Percentiles rank a stretch among this genome's conserved stretches.
These are phyloP conservation scores for Nicotiana knightiana DNA, from an alignment of 257 asterid species.

Conservation along the genomic window DNA sequence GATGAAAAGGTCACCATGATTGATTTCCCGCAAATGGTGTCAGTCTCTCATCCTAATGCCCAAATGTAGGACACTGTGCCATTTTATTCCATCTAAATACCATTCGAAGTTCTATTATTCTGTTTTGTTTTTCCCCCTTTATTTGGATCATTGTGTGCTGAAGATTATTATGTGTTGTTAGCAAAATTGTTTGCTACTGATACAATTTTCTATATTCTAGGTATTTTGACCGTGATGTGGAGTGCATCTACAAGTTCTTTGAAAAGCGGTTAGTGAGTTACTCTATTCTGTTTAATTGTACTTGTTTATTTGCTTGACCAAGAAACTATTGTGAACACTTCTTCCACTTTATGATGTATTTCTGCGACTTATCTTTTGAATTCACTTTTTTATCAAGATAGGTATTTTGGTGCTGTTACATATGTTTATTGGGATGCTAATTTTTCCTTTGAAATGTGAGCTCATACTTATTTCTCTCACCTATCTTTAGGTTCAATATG, in stretches of 20 bases:
- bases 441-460: neutral
- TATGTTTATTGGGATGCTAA: neutral
- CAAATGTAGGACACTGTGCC: conserved; percentile 48
- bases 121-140: neutral
- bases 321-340: neutral
- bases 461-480: neutral
- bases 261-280: conserved; percentile 56
- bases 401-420: neutral
- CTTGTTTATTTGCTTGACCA: neutral
- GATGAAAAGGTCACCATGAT: conserved; percentile 88
- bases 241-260: conserved; percentile 84
- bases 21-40: conserved; percentile 98
- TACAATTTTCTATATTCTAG: conserved; percentile 23
- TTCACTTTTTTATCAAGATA: neutral
- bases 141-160: neutral
- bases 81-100: neutral
- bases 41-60: conserved; percentile 87
- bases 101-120: neutral
- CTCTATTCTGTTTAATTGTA: neutral
- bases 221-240: conserved; percentile 94
- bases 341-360: neutral
- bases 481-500: conserved; percentile 55
- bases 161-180: neutral
- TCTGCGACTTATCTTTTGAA: neutral
- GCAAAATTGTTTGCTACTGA: neutral